Conservation (phyloP, 192 early-diverging fungal species). For the Diversispora epigaea region DNA sequence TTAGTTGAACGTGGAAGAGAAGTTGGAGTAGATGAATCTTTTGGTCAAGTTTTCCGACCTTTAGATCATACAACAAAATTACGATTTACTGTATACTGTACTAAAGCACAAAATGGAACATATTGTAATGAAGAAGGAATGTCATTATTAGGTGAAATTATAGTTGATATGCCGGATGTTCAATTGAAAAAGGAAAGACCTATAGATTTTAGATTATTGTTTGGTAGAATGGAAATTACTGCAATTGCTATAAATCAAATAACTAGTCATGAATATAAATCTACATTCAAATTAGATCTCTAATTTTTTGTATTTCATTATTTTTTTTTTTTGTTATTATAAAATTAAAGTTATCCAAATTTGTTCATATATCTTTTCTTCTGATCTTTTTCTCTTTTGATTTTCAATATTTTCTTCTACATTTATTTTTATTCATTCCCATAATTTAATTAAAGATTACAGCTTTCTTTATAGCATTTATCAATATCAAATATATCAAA, state of each 20-base stretch:
- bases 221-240: slow-evolving; percentile 17
- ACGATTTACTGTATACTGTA: not conserved
- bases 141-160: not conserved
- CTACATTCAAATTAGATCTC: not conserved
- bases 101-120: not conserved
- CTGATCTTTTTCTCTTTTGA: too few relatives aligned
- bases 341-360: too few relatives aligned
- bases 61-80: not conserved
- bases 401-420: too few relatives aligned
- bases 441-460: too few relatives aligned
- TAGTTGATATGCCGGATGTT: slow-evolving; percentile 5
- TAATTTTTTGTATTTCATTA: not conserved
- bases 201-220: not conserved
- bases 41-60: not conserved
- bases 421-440: too few relatives aligned
- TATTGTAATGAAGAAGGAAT: slow-evolving; percentile 12
- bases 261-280: slow-evolving; percentile 9
- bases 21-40: not conserved
- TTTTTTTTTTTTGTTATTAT: too few relatives aligned
- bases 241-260: not conserved
- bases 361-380: too few relatives aligned
- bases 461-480: too few relatives aligned
- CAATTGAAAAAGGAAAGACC: not conserved
- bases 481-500: too few relatives aligned
- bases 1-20: slow-evolving; percentile 1